Percentiles rank a stretch among this genome's conserved stretches.
These are phyloP conservation scores for Catunica adiposa DNA, from an alignment of 2,329 filamentous ascomycete genomes.

Conservation along the genomic window DNA sequence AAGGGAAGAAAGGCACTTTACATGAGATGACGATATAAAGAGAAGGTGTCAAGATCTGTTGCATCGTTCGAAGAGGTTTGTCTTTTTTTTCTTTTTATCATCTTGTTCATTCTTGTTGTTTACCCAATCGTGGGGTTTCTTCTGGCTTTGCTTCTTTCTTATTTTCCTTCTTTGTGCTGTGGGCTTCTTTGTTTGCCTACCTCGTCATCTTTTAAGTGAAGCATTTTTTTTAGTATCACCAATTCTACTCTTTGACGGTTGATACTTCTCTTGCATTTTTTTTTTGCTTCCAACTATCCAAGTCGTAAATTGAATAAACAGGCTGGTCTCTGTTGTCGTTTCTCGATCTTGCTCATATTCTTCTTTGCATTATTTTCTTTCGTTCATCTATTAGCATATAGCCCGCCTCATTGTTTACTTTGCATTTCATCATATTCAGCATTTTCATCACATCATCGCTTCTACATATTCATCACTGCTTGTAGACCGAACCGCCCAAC, in stretches of 20 bases:
- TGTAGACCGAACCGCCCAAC: not conserved
- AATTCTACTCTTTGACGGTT: not conserved
- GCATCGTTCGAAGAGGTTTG: not conserved
- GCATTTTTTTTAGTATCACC: not conserved
- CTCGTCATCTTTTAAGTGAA: not conserved
- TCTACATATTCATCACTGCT: not conserved
- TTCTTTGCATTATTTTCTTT: not conserved
- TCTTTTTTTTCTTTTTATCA: not conserved
- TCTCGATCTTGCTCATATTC: not conserved
- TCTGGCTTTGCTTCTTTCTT: not conserved
- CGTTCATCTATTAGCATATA: not conserved
- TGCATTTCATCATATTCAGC: not conserved
- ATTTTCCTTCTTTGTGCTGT: not conserved
- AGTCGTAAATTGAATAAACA: not conserved
- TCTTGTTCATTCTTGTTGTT: not conserved
- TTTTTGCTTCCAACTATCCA: not conserved
- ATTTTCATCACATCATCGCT: not conserved
- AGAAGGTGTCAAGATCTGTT: not conserved
- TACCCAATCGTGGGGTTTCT: not conserved
- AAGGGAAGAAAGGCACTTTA: not conserved
- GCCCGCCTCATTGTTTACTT: not conserved
- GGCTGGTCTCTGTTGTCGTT: conserved; percentile 3
- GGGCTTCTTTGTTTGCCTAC: not conserved
- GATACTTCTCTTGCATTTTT: not conserved
- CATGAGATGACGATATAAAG: not conserved